A percentile compares a stretch with the other conserved stretches of the same genome.
Evolutionary conservation across 352 stramenopile genomes (phyloP).

Genomic region (Aphanomyces astaci): DNA sequence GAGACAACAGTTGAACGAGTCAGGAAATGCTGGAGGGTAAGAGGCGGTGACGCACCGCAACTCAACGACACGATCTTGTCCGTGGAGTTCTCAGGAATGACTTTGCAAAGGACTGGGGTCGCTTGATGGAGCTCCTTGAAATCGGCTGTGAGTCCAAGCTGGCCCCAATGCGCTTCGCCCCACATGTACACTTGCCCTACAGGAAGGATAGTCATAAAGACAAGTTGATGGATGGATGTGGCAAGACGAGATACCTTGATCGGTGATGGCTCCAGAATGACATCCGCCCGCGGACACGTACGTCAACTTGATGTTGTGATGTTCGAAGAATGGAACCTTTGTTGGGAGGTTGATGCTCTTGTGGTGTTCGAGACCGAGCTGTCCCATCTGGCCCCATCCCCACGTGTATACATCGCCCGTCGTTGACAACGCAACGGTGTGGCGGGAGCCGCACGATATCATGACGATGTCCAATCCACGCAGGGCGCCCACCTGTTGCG

Average conservation of each 20-base stretch:
- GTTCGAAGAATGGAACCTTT: conserved; percentile 54
- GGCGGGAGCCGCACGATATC: conserved; percentile 70
- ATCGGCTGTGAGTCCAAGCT: conserved; percentile 62
- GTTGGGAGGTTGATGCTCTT: conserved; percentile 59
- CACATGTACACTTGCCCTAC: conserved; percentile 68
- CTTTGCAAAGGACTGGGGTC: conserved; percentile 53
- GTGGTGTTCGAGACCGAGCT: conserved; percentile 65
- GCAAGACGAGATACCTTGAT: conserved; percentile 37
- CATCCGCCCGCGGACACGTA: conserved; percentile 77
- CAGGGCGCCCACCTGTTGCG: conserved; percentile 46
- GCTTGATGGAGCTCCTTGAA: conserved; percentile 53
- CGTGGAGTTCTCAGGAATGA: conserved; percentile 42
- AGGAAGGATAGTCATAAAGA: not conserved
- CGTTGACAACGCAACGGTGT: conserved; percentile 70
- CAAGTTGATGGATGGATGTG: not conserved
- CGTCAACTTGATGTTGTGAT: conserved; percentile 41
- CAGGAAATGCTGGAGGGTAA: not conserved
- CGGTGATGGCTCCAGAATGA: conserved; percentile 67
- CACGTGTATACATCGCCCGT: conserved; percentile 58
- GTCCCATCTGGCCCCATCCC: conserved; percentile 78
- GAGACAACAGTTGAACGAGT: not conserved
- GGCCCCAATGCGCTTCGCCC: conserved; percentile 75
- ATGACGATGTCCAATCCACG: conserved; percentile 46
- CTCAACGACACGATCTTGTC: conserved; percentile 63
- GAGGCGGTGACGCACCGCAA: conserved; percentile 36